Percentiles rank a stretch among this genome's conserved stretches.
phyloP scores from a whole-genome alignment of 1,139 yeast species.

The Neolecta irregularis region DNA sequence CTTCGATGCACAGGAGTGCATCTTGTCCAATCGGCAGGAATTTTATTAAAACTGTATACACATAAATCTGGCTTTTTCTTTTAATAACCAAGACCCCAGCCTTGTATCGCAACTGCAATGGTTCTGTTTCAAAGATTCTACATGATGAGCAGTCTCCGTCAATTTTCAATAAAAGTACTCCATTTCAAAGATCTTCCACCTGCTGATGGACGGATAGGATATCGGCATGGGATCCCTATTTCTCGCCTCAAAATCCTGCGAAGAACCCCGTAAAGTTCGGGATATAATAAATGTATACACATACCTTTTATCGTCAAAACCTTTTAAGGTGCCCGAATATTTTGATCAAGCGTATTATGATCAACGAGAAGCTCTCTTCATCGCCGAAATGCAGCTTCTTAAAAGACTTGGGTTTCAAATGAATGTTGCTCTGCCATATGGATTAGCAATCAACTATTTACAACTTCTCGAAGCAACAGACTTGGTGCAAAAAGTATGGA shows the following conservation, averaged over 20 bases:
- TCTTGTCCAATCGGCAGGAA: background rate
- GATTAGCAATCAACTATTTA: background rate
- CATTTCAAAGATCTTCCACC: too few species aligned
- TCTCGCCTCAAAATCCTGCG: background rate
- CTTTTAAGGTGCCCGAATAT: background rate
- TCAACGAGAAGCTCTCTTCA: background rate
- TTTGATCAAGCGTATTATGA: background rate
- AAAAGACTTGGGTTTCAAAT: background rate
- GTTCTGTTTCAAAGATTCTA: constrained; percentile 2
- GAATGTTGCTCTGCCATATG: constrained; percentile 1
- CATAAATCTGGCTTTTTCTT: background rate
- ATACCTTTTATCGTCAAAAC: background rate
- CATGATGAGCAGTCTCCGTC: background rate
- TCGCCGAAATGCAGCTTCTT: background rate
- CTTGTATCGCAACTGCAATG: constrained; percentile 1
- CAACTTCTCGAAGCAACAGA: constrained; percentile 2
- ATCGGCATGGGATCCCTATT: constrained; percentile 1
- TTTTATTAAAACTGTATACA: background rate
- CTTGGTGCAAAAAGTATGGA: background rate
- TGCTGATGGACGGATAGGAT: too few species aligned
- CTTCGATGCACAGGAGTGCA: constrained; percentile 1
- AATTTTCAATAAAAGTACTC: background rate
- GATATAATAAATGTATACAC: background rate
- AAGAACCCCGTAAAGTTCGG: background rate
- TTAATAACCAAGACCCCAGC: background rate